A percentile compares a stretch with the other conserved stretches of the same genome.
These are phyloP conservation scores for Eustoma russellianum DNA, from an alignment of 257 asterid species.

Conservation along the genomic window DNA sequence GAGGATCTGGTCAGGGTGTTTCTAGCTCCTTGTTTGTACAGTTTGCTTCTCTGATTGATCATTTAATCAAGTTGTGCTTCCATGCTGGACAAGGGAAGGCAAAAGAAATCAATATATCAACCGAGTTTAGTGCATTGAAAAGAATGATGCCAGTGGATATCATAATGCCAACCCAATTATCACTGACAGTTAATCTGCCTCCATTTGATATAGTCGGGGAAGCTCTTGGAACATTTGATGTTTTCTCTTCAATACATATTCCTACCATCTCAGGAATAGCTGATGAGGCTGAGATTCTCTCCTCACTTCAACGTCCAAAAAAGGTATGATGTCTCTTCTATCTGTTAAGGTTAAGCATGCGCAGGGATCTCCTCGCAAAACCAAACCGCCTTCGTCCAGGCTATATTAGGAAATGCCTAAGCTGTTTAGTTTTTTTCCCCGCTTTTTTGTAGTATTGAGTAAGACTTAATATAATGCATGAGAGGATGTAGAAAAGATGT, in stretches of 20 bases:
- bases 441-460: too few species aligned
- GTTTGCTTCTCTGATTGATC: slow-evolving; percentile 86
- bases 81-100: slow-evolving; percentile 90
- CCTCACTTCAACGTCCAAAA: slow-evolving; percentile 96
- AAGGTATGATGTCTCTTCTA: slow-evolving; percentile 44
- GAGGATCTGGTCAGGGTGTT: slow-evolving; percentile 56
- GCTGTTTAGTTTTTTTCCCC: too few species aligned
- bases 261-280: slow-evolving; percentile 87
- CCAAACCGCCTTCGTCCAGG: too few species aligned
- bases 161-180: slow-evolving; percentile 86
- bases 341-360: not conserved
- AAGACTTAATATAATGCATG: too few species aligned
- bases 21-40: slow-evolving; percentile 62
- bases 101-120: slow-evolving; percentile 59
- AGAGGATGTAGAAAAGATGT: too few species aligned
- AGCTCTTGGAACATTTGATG: slow-evolving; percentile 51
- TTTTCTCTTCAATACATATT: slow-evolving; percentile 53
- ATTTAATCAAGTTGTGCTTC: slow-evolving; percentile 78
- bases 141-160: slow-evolving; percentile 95
- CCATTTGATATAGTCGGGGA: slow-evolving; percentile 37
- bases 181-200: slow-evolving; percentile 82
- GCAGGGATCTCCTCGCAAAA: too few species aligned
- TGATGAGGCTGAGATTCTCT: slow-evolving; percentile 95
- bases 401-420: too few species aligned
- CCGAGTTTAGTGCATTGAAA: slow-evolving; percentile 92